phyloP scores from a whole-genome alignment of 805 yeast genomes.

The Vanderwaltozyma polyspora region DNA sequence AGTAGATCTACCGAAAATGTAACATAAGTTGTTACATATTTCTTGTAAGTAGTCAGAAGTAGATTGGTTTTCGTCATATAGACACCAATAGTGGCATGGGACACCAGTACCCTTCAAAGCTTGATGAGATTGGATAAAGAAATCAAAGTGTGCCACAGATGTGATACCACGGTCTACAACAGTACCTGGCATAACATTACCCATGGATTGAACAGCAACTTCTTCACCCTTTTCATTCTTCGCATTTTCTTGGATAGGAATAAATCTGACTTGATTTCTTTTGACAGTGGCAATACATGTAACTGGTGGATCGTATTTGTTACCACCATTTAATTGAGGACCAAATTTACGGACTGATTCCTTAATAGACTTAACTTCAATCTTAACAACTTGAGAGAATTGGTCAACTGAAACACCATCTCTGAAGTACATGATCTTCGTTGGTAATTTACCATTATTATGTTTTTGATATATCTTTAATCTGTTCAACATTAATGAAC shows the following conservation, averaged over 20 bases:
- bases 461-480: constrained; percentile 10
- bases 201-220: constrained; percentile 16
- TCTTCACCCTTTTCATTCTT: constrained; percentile 10
- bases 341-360: constrained; percentile 9
- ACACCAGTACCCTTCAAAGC: constrained; percentile 18
- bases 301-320: constrained; percentile 11
- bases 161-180: constrained; percentile 18
- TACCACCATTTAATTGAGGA: constrained; percentile 3
- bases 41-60: constrained; percentile 13
- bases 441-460: constrained; percentile 15
- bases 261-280: constrained; percentile 17
- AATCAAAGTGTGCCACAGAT: constrained; percentile 17
- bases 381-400: constrained; percentile 12
- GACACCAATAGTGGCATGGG: constrained; percentile 19
- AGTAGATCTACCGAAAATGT: constrained; percentile 15
- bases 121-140: constrained; percentile 17
- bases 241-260: constrained; percentile 16
- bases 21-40: constrained; percentile 13
- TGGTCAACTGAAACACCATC: constrained; percentile 19
- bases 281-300: constrained; percentile 14
- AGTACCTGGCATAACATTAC: constrained; percentile 19
- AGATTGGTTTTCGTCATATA: constrained; percentile 13
- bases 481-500: constrained; percentile 9
- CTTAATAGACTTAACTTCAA: constrained; percentile 14
- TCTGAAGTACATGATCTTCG: constrained; percentile 15